Evolutionary conservation across 768 basidiomycete species (phyloP), one percentile per base, ranked within the genome.

Genomic region (Trametes sanguinea): DNA sequence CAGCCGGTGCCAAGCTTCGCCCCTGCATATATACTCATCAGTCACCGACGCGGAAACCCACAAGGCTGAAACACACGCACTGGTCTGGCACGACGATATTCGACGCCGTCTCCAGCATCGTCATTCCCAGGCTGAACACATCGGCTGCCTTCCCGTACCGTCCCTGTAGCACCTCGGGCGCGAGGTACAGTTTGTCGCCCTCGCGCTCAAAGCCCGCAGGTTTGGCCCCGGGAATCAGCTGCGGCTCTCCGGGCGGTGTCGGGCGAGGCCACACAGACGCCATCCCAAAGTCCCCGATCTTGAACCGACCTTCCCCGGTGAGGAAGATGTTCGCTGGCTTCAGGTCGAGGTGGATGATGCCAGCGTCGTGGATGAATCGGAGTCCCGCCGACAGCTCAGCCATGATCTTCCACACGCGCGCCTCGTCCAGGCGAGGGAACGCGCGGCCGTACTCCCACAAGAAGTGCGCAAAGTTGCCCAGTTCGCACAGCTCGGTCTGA

Each of bases 241-340:
- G 48, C 48, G 67, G 54, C 60, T 72, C 69, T 29, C 71, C 62
- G 16, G 76, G 69, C 27, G 79, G 69, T 16, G 72, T 72, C 0
- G 79, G 77, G 42, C 94, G 80, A 0, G 94, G 94, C 90, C 93
- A 95, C 54, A 94, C 69, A 6, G 93, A 92, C n/a, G 96, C 95
- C 88, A 99, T 94, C 8, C 97, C 97, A 77, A 98, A 98, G 74
- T 99, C 97, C 7, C 96, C 96, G 73, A 99, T 94, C 78, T 94
- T 94, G 78, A 99, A 89, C 47, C 89, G 84, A 1, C 97, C 97
- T 45, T 87, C 83, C 7, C 80, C 80, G 9, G 92, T 94, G 68
- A 99, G 81, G 72, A 99, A 94, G 53, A 99, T 88, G 73, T 99
- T 99, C 45, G 94, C 94, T 11, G 97, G 97, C 78, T 99, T 99